Conservation (phyloP, 1,139 yeast species). For the Wickerhamomyces sp. region DNA sequence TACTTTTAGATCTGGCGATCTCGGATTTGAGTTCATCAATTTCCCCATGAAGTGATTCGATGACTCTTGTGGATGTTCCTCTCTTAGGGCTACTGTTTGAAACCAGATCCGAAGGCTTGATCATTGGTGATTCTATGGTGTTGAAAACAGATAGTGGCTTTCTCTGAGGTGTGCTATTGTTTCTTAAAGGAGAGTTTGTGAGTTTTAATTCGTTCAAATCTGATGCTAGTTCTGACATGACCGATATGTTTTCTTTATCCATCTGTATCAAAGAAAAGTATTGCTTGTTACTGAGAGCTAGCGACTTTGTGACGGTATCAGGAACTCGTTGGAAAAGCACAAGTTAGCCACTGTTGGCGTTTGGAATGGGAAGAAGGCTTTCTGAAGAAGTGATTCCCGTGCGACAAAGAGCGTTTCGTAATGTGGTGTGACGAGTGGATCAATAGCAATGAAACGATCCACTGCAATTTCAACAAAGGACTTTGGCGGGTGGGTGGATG, state of each 20-base stretch:
- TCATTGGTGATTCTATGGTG: constrained; percentile 1
- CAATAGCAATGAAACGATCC: too few relatives aligned
- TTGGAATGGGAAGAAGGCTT: too few relatives aligned
- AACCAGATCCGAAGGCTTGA: not conserved
- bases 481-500: too few relatives aligned
- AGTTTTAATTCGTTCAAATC: not conserved
- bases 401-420: too few relatives aligned
- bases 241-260: constrained; percentile 1
- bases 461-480: too few relatives aligned
- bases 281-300: too few relatives aligned
- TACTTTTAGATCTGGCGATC: constrained; percentile 46
- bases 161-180: not conserved
- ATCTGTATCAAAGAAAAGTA: not conserved
- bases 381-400: too few relatives aligned
- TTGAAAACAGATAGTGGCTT: constrained; percentile 1
- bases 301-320: too few relatives aligned
- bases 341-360: too few relatives aligned
- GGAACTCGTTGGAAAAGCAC: too few relatives aligned
- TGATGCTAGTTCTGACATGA: constrained; percentile 2
- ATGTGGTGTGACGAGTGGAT: too few relatives aligned
- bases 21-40: constrained; percentile 53
- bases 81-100: not conserved
- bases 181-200: not conserved
- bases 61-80: constrained; percentile 41
- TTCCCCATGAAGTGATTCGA: constrained; percentile 51